Evolutionary conservation across 257 asterid genomes (phyloP).

Genomic region (Salvia splendens): DNA sequence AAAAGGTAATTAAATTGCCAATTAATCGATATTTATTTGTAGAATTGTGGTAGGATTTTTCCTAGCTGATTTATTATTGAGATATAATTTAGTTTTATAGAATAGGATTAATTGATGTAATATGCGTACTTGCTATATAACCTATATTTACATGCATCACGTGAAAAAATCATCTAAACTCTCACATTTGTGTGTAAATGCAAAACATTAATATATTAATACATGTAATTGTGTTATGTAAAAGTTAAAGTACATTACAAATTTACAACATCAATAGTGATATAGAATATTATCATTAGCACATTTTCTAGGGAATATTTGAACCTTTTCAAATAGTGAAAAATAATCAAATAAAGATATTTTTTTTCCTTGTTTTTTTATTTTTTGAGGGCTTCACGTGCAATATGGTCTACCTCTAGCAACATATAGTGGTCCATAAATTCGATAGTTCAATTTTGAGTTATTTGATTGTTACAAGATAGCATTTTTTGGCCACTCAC

Average conservation of each 20-base stretch:
- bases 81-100: background rate
- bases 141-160: slow-evolving; percentile 2
- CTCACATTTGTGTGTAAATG: background rate
- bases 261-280: background rate
- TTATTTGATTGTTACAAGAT: slow-evolving; percentile 30
- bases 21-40: background rate
- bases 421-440: slow-evolving; percentile 40
- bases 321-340: slow-evolving; percentile 7
- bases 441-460: background rate
- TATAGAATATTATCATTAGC: slow-evolving; percentile 1
- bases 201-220: background rate
- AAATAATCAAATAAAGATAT: slow-evolving; percentile 23
- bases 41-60: background rate
- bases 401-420: slow-evolving; percentile 33
- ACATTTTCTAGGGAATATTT: too few relatives aligned
- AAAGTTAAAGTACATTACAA: background rate
- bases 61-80: background rate
- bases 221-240: too few relatives aligned
- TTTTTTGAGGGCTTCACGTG: slow-evolving; percentile 40
- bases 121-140: background rate
- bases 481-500: slow-evolving; percentile 32
- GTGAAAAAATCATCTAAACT: background rate
- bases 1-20: background rate
- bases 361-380: background rate
- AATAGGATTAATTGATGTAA: background rate